Evolutionary conservation across 192 early-diverging fungal genomes (phyloP).

Genomic region (Coemansia sp.): DNA sequence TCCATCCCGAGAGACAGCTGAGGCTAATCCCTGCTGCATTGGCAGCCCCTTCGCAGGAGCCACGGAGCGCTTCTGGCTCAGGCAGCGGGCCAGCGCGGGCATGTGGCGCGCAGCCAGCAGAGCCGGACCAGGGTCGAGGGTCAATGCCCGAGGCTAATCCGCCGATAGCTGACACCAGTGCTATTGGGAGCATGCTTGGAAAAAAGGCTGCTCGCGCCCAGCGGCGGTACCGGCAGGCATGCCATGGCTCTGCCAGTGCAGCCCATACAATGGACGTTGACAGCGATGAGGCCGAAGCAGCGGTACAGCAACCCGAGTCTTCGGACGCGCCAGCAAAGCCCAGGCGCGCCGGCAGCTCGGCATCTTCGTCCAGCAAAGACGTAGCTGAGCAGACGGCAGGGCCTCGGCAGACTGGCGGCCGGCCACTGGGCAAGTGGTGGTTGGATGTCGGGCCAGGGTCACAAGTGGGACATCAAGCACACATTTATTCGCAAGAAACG

Average conservation of each 20-base stretch:
- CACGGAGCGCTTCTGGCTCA: not conserved
- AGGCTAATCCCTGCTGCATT: constrained; percentile 14
- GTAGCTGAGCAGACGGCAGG: not conserved
- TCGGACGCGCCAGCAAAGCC: too few species aligned
- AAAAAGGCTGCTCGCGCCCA: constrained; percentile 17
- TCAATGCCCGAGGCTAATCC: not conserved
- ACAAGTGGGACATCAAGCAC: constrained; percentile 7
- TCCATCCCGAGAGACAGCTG: constrained; percentile 39
- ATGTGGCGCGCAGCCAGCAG: not conserved
- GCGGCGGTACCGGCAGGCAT: constrained; percentile 30
- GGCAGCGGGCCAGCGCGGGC: not conserved
- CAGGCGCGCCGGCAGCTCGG: too few species aligned
- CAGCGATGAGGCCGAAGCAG: too few species aligned
- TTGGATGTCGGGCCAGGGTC: constrained; percentile 8
- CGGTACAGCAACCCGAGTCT: too few species aligned
- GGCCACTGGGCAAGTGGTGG: constrained; percentile 34
- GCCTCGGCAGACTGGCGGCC: not conserved
- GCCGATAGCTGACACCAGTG: constrained; percentile 1
- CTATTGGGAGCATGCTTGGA: constrained; percentile 30
- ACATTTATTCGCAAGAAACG: constrained; percentile 32
- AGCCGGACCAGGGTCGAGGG: not conserved
- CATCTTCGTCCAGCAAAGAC: too few species aligned
- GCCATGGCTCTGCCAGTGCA: not conserved
- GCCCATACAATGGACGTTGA: not conserved
- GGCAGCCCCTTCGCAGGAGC: constrained; percentile 1